A percentile compares a stretch with the other conserved stretches of the same genome.
These are phyloP conservation scores for Eustoma russellianum DNA, from an alignment of 257 asterid species.

Conservation along the genomic window DNA sequence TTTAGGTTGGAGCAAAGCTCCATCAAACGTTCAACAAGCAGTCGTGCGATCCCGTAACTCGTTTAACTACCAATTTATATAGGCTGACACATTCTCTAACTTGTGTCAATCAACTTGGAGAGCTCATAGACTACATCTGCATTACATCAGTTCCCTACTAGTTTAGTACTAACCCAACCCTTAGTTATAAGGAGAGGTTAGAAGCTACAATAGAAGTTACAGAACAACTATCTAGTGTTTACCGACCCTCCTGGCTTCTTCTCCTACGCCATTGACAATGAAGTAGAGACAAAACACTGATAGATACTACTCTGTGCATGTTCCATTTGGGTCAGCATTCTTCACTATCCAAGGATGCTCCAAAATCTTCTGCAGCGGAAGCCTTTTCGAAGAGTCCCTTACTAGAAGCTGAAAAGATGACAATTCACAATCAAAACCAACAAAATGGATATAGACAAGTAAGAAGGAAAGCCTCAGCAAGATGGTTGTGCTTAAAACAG, in stretches of 20 bases:
- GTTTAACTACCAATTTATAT: no score
- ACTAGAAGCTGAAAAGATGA: slow-evolving; percentile 67
- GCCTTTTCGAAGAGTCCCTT: slow-evolving; percentile 77
- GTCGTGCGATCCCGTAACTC: no score
- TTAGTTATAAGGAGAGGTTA: neutral
- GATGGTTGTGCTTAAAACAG: no score
- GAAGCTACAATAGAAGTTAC: neutral
- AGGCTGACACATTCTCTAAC: no score
- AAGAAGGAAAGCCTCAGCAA: no score
- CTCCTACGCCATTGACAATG: no score
- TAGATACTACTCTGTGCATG: slow-evolving; percentile 24
- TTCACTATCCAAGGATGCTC: slow-evolving; percentile 78
- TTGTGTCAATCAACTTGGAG: no score
- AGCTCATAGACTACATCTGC: no score
- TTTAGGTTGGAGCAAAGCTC: no score
- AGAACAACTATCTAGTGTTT: neutral
- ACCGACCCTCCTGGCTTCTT: neutral
- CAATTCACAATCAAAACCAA: slow-evolving; percentile 12
- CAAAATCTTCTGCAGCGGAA: slow-evolving; percentile 66
- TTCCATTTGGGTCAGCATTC: slow-evolving; percentile 43
- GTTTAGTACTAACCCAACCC: neutral
- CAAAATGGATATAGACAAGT: neutral
- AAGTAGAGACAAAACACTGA: neutral
- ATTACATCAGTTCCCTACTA: neutral
- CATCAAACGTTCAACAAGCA: no score